These are phyloP conservation scores for Cunninghamia lanceolata DNA, from an alignment of 75 land plant genomes.

Conservation along the genomic window DNA sequence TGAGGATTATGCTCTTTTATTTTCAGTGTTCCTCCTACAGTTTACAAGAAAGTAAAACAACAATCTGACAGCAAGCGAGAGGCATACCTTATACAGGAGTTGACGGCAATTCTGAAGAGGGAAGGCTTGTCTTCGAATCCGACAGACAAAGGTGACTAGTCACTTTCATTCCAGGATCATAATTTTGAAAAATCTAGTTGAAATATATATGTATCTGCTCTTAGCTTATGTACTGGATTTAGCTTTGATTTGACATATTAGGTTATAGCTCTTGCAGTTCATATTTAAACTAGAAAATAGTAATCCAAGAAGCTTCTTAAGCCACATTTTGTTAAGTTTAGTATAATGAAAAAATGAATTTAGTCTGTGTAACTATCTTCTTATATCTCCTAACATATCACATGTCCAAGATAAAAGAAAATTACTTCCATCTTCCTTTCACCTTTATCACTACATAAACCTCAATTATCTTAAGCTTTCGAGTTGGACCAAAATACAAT, in stretches of 20 bases:
- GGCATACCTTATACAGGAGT: conserved; percentile 52
- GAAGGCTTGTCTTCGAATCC: conserved; percentile 81
- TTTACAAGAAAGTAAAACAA: conserved; percentile 81
- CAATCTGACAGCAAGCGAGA: conserved; percentile 73
- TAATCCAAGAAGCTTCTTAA: not conserved
- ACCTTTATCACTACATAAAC: no score
- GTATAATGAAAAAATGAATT: not conserved
- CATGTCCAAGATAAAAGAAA: not conserved
- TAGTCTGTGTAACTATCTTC: not conserved
- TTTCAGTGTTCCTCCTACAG: conserved; percentile 68
- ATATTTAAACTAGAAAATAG: not conserved
- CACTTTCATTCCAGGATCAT: not conserved
- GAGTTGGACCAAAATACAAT: no score
- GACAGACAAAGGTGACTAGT: conserved; percentile 69
- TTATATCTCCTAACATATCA: no score
- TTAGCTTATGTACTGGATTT: not conserved
- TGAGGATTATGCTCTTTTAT: conserved; percentile 5
- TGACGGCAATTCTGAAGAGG: conserved; percentile 62
- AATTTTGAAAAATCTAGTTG: not conserved
- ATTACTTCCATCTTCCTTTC: no score
- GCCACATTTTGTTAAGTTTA: not conserved
- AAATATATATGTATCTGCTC: not conserved
- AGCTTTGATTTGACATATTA: not conserved
- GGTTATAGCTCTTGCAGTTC: not conserved
- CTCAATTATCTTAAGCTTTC: no score